Base-by-base conservation (phyloP, 2,329 filamentous ascomycete species). In the Phialemonium atrogriseum region DNA sequence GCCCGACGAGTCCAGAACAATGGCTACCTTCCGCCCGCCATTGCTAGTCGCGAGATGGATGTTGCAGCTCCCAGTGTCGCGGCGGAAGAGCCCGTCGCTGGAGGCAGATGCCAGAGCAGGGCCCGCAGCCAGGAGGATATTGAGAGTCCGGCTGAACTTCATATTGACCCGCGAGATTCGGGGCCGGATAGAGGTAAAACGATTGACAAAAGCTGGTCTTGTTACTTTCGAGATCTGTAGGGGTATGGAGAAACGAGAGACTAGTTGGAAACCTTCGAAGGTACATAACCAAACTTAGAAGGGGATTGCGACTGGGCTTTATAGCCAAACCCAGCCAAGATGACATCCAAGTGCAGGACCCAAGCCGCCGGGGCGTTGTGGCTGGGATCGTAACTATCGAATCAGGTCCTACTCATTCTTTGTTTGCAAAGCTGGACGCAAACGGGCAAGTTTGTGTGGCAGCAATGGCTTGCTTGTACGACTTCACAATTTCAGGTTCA, bases 1-100 rank as follows among this genome's bases (percentile, higher is more conserved):
- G 11, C 42, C 40, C 10, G 42, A 44, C 9, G 39, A 42, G 30
- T 44, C 42, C 10, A 44, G 27, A 16, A 37, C 42, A 20, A 44
- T 36, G 26, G 35, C 37, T 8, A 44, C 28, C 34, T 42, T 37
- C 11, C 39, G 35, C 5, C 36, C 24, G 20, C 40, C 38, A 13
- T 32, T 37, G 28, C 35, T 33, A 10, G 35, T 29, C 6, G 32
- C 27, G 5, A 40, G 32, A 23, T 40, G 32, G 32, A 40, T 35
- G 22, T 40, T 38, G 36, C 35, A 38, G 11, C 29, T 37, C 12
- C 32, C 26, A 10, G 32, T 34, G 34, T 32, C 24, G 13, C 35
- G 35, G 17, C 28, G 31, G 31, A 24, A 31, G 18, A 27, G 14
- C n/a, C 19, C 10, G 27, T 16, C 14, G 11, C 19, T 18, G 31